phyloP scores from a whole-genome alignment of 352 stramenopile genomes.

The Hyaloperonospora brassicae region DNA sequence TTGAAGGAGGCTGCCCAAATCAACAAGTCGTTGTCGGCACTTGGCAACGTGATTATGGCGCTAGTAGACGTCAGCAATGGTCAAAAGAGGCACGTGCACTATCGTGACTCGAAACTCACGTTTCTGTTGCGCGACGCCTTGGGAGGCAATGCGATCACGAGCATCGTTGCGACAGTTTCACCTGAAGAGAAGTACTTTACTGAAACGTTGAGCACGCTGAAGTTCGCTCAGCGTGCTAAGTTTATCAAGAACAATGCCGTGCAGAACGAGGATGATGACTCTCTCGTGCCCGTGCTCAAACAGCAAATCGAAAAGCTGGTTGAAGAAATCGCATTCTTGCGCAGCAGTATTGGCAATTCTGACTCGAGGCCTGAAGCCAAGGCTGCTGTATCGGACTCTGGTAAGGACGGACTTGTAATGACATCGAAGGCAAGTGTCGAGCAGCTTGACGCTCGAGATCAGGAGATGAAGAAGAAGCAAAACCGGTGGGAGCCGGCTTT shows the following conservation, averaged over 20 bases:
- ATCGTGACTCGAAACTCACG: conserved; percentile 83
- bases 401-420: conserved; percentile 22
- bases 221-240: conserved; percentile 84
- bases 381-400: conserved; percentile 10
- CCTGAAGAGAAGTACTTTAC: conserved; percentile 78
- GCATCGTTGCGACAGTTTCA: conserved; percentile 75
- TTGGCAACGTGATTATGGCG: conserved; percentile 87
- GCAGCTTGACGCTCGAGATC: conserved; percentile 16
- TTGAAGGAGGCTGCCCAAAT: conserved; percentile 87
- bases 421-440: conserved; percentile 20
- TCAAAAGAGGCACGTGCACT: conserved; percentile 73
- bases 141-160: conserved; percentile 82
- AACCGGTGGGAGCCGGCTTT: conserved; percentile 75
- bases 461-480: conserved; percentile 33
- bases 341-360: conserved; percentile 7
- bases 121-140: conserved; percentile 74
- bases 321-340: conserved; percentile 44
- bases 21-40: conserved; percentile 83
- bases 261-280: conserved; percentile 79
- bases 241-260: conserved; percentile 86
- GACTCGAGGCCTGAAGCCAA: conserved; percentile 10
- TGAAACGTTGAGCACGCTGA: conserved; percentile 82
- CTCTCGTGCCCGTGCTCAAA: conserved; percentile 64
- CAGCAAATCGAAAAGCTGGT: conserved; percentile 64
- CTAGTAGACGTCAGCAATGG: conserved; percentile 81